Base-by-base conservation (phyloP, 2,329 filamentous ascomycete genomes). In the Spiromastix sp. region DNA sequence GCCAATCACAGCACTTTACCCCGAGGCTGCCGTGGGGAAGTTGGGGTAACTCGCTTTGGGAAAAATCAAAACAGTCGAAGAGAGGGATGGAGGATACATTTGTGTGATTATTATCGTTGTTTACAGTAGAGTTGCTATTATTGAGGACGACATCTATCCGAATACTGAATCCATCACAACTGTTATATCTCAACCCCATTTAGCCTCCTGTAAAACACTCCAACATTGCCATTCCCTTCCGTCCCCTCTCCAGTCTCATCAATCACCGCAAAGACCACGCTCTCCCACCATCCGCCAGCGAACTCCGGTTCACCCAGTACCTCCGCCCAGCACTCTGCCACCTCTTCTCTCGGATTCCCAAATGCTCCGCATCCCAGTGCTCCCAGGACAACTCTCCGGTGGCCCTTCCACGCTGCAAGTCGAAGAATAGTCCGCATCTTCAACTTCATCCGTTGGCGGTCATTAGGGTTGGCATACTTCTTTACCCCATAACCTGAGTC, bases 281-380 rank as follows among this genome's bases (percentile, higher is more conserved):
- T 66, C 46, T 65, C 51, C 70, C 73, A 77, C 68, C 72, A 75
- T 0, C 72, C 71, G 1, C 72, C 70, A 19, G 53, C 44, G 39
- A 77, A 78, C 56, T 80, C 74, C 1, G 42, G 24, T 49, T 79
- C 73, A 13, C 46, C 36, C 36, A 80, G 52, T 20, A 79, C 72
- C 49, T 75, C 68, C 29, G 61, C 50, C 63, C 74, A 81, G 42
- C 72, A 74, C 20, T 51, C 38, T 2, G 70, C 75, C 12, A 80
- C 68, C 41, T 74, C 71, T 25, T 55, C 52, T 0, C 63, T 62
- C 7, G 77, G 77, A 47, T 79, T 78, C 1, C 47, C 48, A 48
- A 77, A 79, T 1, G 70, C 74, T 3, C 77, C 77, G 44, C 76
- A 81, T 0, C 77, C 77, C 36, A 81, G 48, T 0, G 77, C 76